Conservation (phyloP, 2,329 filamentous ascomycete species). For the Aspergillus quadrilineatus region DNA sequence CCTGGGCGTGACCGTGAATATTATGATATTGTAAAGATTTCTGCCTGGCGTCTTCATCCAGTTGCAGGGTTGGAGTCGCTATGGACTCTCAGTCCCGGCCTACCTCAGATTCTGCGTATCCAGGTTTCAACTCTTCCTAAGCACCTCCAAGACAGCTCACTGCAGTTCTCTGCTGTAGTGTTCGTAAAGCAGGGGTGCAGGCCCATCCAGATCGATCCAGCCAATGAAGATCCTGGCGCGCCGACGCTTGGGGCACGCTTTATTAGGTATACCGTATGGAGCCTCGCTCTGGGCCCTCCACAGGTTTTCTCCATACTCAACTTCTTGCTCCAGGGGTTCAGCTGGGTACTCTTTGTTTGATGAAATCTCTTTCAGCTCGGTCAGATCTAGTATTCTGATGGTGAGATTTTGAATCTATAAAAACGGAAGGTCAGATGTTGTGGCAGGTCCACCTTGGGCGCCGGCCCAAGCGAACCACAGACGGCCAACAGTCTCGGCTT, state of each 20-base stretch:
- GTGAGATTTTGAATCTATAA: background rate
- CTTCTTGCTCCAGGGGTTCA: background rate
- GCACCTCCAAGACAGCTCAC: too few relatives aligned
- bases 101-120: too few relatives aligned
- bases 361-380: constrained; percentile 6
- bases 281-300: background rate
- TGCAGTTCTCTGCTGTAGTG: background rate
- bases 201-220: constrained; percentile 15
- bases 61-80: too few relatives aligned
- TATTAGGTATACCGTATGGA: background rate
- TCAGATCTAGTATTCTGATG: background rate
- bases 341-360: background rate
- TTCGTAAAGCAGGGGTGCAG: constrained; percentile 10
- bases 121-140: too few relatives aligned
- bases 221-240: constrained; percentile 17
- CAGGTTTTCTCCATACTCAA: background rate
- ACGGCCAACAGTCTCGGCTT: constrained; percentile 17
- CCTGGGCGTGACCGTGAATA: too few relatives aligned
- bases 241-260: constrained; percentile 10
- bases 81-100: too few relatives aligned
- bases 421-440: background rate
- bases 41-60: too few relatives aligned
- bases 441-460: constrained; percentile 7
- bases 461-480: constrained; percentile 16
- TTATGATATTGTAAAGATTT: too few relatives aligned